phyloP scores from a whole-genome alignment of 2,329 filamentous ascomycete genomes.

The Gliomastix tumulicola region DNA sequence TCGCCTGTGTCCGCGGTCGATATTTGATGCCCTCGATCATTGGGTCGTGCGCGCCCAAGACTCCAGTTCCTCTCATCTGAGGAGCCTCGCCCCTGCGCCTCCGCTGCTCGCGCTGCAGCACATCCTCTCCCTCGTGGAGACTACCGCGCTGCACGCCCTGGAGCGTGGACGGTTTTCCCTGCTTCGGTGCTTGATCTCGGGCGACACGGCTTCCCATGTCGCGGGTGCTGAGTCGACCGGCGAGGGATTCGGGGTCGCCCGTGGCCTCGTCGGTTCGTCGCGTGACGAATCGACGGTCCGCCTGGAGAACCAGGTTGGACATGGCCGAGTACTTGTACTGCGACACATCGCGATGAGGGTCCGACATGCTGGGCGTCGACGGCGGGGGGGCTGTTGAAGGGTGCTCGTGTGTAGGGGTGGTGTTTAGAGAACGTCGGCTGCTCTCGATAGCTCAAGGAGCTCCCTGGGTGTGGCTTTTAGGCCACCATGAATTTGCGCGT shows the following conservation, averaged over 20 bases:
- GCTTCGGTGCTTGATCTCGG: constrained; percentile 72
- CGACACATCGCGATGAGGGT: constrained; percentile 74
- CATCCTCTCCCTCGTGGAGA: constrained; percentile 74
- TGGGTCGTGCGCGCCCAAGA: constrained; percentile 77
- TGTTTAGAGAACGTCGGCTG: constrained; percentile 9
- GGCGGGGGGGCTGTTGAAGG: no score
- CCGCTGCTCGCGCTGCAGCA: constrained; percentile 74
- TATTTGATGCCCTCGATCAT: constrained; percentile 89
- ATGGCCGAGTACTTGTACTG: constrained; percentile 99
- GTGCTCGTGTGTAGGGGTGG: constrained; percentile 7
- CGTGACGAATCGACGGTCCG: constrained; percentile 91
- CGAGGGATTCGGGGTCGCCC: constrained; percentile 94
- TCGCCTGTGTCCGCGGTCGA: constrained; percentile 83
- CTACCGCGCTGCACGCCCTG: constrained; percentile 68
- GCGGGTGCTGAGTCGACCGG: constrained; percentile 83
- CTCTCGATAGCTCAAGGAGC: constrained; percentile 27
- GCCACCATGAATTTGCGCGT: constrained; percentile 25
- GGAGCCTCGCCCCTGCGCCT: constrained; percentile 72
- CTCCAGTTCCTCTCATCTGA: constrained; percentile 65
- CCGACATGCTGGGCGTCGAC: constrained; percentile 55
- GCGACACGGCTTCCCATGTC: constrained; percentile 89
- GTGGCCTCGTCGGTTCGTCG: constrained; percentile 91
- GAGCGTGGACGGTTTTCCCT: constrained; percentile 66
- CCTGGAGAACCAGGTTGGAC: constrained; percentile 99
- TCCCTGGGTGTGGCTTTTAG: constrained; percentile 13